A percentile compares a stretch with the other conserved stretches of the same genome.
These are phyloP conservation scores for Oryza meridionalis DNA, from an alignment of 176 grass and related monocot genomes.

Conservation along the genomic window DNA sequence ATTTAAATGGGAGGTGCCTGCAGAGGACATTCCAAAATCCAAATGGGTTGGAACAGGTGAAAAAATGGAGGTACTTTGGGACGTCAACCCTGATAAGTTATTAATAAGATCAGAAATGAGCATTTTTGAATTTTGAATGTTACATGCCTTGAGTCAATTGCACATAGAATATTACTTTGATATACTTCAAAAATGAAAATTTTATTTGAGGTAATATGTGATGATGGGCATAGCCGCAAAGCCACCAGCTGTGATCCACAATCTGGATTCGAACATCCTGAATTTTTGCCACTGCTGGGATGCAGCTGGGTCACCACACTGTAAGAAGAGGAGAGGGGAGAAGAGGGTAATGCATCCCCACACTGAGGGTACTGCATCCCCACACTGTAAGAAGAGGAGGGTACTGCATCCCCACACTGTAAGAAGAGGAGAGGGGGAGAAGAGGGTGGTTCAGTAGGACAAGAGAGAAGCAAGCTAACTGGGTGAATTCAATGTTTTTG, in stretches of 20 bases:
- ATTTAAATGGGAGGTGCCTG: conserved; percentile 73
- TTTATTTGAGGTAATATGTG: conserved; percentile 3
- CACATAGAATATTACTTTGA: not conserved
- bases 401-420: too few relatives aligned
- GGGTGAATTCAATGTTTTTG: not conserved
- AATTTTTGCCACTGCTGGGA: not conserved
- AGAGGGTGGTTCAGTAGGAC: not conserved
- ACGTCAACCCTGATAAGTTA: not conserved
- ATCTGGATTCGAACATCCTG: not conserved
- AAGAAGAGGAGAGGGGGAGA: not conserved
- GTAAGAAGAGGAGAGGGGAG: not conserved
- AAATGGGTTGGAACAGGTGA: conserved; percentile 73
- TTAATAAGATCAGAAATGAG: not conserved
- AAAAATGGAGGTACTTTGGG: conserved; percentile 40
- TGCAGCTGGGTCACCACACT: not conserved
- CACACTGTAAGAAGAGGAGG: too few relatives aligned
- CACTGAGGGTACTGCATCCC: too few relatives aligned
- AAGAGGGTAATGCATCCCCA: not conserved
- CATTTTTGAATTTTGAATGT: conserved; percentile 20
- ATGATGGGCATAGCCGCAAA: not conserved
- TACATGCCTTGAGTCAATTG: conserved; percentile 1
- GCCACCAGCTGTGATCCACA: not conserved
- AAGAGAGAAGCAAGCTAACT: not conserved
- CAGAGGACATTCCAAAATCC: conserved; percentile 44
- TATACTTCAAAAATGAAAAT: not conserved